Conservation (phyloP, 2,329 filamentous ascomycete genomes). For the Colletotrichum chrysophilum region DNA sequence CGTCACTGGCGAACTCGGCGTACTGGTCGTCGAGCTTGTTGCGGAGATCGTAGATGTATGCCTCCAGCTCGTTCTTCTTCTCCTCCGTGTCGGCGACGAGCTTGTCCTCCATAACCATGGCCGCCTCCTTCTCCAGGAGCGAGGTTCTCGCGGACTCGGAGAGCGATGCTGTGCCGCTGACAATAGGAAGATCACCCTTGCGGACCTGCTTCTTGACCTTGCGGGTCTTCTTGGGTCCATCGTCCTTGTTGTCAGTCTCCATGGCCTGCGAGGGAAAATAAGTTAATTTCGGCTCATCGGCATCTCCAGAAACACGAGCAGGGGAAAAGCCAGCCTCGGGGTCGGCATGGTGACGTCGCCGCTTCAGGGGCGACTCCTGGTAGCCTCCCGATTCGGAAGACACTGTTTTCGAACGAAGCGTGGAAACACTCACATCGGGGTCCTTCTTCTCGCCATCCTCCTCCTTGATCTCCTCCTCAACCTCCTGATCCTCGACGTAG, state of each 20-base stretch:
- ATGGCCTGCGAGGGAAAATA: constrained; percentile 64
- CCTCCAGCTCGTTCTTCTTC: constrained; percentile 99
- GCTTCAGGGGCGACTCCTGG: constrained; percentile 2
- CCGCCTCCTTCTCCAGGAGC: constrained; percentile 80
- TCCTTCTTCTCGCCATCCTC: constrained; percentile 66
- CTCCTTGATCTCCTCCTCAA: constrained; percentile 89
- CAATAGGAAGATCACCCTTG: constrained; percentile 92
- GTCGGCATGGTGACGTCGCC: neutral
- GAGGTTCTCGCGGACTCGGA: constrained; percentile 70
- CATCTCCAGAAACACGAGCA: neutral
- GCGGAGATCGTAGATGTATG: constrained; percentile 95
- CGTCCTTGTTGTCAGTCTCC: constrained; percentile 78
- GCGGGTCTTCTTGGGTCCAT: constrained; percentile 82
- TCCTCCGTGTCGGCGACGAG: constrained; percentile 97
- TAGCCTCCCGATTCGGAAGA: neutral
- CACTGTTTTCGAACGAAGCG: constrained; percentile 1
- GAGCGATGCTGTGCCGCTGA: constrained; percentile 80
- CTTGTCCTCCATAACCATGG: constrained; percentile 98
- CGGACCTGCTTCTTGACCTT: constrained; percentile 99
- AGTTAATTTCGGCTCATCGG: constrained; percentile 28
- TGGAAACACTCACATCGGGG: constrained; percentile 68
- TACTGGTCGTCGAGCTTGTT: constrained; percentile 95
- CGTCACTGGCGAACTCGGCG: constrained; percentile 85
- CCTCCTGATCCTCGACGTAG: constrained; percentile 96
- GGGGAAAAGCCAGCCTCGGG: neutral